These are phyloP conservation scores for Trichophyton verrucosum DNA, from an alignment of 2,329 filamentous ascomycete genomes.

Conservation along the genomic window DNA sequence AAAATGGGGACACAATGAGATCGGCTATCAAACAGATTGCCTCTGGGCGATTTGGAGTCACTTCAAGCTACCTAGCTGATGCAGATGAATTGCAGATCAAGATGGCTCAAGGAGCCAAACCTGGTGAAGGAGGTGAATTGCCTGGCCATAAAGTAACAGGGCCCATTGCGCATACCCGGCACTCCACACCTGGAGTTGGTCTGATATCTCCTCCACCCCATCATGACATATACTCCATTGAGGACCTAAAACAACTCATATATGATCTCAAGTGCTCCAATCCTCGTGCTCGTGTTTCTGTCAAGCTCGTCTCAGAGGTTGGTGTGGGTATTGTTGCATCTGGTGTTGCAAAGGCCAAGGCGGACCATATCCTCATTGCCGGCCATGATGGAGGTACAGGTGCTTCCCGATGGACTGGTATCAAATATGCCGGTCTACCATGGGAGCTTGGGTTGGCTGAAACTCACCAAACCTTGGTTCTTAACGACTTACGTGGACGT, in stretches of 20 bases:
- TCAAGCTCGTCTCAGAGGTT: slow-evolving; percentile 95
- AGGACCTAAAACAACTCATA: slow-evolving; percentile 94
- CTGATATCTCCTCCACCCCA: slow-evolving; percentile 92
- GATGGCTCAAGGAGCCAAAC: slow-evolving; percentile 98
- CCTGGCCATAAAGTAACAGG: slow-evolving; percentile 94
- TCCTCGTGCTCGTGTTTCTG: slow-evolving; percentile 79
- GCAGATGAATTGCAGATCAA: slow-evolving; percentile 97
- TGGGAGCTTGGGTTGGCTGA: slow-evolving; percentile 96
- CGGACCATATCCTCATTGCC: slow-evolving; percentile 91
- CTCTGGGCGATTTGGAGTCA: slow-evolving; percentile 91
- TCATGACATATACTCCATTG: slow-evolving; percentile 97
- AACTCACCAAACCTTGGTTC: slow-evolving; percentile 88
- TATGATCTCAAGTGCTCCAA: slow-evolving; percentile 97
- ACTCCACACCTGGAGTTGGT: slow-evolving; percentile 92
- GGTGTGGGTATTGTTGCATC: slow-evolving; percentile 96
- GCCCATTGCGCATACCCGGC: slow-evolving; percentile 83
- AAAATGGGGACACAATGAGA: slow-evolving; percentile 92
- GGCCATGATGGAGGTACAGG: slow-evolving; percentile 95
- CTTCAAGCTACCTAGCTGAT: slow-evolving; percentile 85
- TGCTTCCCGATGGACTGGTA: slow-evolving; percentile 94
- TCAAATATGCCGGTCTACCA: slow-evolving; percentile 93
- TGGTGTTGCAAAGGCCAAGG: slow-evolving; percentile 94
- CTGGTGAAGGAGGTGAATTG: slow-evolving; percentile 92
- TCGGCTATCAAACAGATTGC: slow-evolving; percentile 97
- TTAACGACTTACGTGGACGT: slow-evolving; percentile 91